These are phyloP conservation scores for Malus hybrid DNA, from an alignment of 331 rosid species.

Conservation along the genomic window DNA sequence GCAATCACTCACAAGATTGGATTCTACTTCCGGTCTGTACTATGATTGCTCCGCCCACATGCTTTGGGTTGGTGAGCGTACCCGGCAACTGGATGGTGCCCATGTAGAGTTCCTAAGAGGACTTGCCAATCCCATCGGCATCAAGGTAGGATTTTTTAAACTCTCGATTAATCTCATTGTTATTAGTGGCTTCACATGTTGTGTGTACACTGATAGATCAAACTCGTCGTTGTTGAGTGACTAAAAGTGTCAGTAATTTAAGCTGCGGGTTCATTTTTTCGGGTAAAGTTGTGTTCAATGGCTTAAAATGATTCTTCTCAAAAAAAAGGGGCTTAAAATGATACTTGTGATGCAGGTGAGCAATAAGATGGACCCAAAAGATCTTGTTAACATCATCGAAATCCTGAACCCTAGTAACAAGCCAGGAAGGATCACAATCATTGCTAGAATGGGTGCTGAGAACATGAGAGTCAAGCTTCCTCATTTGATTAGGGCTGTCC, in stretches of 20 bases:
- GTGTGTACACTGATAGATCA: neutral
- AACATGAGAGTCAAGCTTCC: slow-evolving; percentile 67
- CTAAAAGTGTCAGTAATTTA: neutral
- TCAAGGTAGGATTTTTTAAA: slow-evolving; percentile 34
- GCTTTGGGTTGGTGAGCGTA: slow-evolving; percentile 78
- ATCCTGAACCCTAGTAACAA: slow-evolving; percentile 62
- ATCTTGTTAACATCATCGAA: slow-evolving; percentile 52
- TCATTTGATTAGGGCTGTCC: slow-evolving; percentile 65
- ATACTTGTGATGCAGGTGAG: slow-evolving; percentile 42
- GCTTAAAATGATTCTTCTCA: slow-evolving; percentile 7
- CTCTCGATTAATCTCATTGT: neutral
- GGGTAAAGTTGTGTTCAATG: neutral
- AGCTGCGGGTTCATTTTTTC: neutral
- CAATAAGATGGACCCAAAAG: slow-evolving; percentile 70
- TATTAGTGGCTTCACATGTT: neutral
- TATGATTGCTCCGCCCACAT: slow-evolving; percentile 84
- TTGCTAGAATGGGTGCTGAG: slow-evolving; percentile 77
- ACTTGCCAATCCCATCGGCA: slow-evolving; percentile 63
- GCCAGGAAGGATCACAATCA: slow-evolving; percentile 60
- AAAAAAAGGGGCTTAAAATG: slow-evolving; percentile 15
- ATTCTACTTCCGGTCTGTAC: slow-evolving; percentile 61
- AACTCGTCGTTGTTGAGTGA: neutral
- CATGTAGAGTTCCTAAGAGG: slow-evolving; percentile 72
- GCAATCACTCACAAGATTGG: slow-evolving; percentile 58
- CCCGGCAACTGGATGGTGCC: slow-evolving; percentile 73